Percentiles rank a stretch among this genome's conserved stretches.
Evolutionary conservation across 225 moss, liverwort and hornwort species (phyloP).

Genomic region (Neckera pumila): DNA sequence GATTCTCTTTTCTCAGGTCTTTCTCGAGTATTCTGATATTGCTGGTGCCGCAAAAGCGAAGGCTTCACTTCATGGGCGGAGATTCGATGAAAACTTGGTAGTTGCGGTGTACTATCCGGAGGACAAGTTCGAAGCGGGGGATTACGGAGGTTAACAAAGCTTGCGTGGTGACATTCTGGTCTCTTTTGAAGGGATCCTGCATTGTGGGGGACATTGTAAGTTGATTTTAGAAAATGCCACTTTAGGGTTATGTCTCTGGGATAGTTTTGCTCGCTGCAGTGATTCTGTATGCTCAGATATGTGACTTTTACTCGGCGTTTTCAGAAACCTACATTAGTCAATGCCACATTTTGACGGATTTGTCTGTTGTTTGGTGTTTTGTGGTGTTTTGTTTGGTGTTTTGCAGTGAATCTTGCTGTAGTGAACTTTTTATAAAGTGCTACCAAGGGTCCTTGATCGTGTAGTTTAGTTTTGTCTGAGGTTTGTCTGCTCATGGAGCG

Average conservation of each 20-base stretch:
- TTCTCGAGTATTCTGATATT: slow-evolving; percentile 80
- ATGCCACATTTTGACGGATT: slow-evolving; percentile 30
- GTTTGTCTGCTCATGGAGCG: slow-evolving; percentile 19
- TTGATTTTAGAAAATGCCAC: slow-evolving; percentile 10
- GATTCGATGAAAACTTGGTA: slow-evolving; percentile 86
- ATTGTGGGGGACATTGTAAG: slow-evolving; percentile 38
- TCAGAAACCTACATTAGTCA: slow-evolving; percentile 4
- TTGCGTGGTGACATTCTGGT: slow-evolving; percentile 6
- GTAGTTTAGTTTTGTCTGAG: slow-evolving; percentile 38
- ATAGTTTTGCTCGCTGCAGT: neutral
- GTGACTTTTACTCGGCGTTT: neutral
- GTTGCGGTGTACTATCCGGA: slow-evolving; percentile 89
- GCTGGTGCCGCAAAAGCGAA: slow-evolving; percentile 83
- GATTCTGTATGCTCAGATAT: slow-evolving; percentile 8
- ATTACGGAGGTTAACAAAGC: slow-evolving; percentile 61
- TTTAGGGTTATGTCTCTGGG: neutral
- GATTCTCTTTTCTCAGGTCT: slow-evolving; percentile 45
- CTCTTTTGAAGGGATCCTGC: slow-evolving; percentile 19
- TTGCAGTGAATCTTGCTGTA: slow-evolving; percentile 47
- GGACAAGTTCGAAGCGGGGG: slow-evolving; percentile 69
- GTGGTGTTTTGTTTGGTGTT: slow-evolving; percentile 53
- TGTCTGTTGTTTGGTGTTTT: slow-evolving; percentile 41
- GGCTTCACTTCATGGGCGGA: slow-evolving; percentile 72
- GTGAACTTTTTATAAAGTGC: slow-evolving; percentile 25
- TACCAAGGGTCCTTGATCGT: slow-evolving; percentile 35